Percentiles rank a stretch among this genome's conserved stretches.
These are phyloP conservation scores for Schizochytrium sp. DNA, from an alignment of 108 stramenopile genomes.

Conservation along the genomic window DNA sequence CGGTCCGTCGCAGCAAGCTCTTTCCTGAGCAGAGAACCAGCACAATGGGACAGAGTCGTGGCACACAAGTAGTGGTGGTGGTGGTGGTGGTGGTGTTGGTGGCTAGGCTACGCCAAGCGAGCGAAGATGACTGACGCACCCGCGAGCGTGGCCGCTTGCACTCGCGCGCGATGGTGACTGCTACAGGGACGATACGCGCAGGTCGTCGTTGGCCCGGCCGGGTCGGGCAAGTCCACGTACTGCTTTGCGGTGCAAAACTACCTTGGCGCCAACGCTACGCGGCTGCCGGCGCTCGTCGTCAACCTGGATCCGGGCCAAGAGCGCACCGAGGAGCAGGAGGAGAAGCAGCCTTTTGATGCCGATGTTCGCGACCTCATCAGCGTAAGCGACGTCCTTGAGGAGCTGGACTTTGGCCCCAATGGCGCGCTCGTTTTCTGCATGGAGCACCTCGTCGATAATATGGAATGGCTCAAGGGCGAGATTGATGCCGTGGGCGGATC, in stretches of 20 bases:
- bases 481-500: slow-evolving; percentile 60
- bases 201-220: slow-evolving; percentile 29
- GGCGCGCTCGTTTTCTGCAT: slow-evolving; percentile 94
- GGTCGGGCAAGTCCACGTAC: slow-evolving; percentile 43
- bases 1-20: too few relatives aligned
- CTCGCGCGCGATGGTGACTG: neutral
- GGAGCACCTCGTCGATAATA: slow-evolving; percentile 88
- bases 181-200: slow-evolving; percentile 11
- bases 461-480: slow-evolving; percentile 86
- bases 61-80: too few relatives aligned
- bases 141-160: too few relatives aligned
- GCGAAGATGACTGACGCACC: too few relatives aligned
- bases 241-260: slow-evolving; percentile 54
- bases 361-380: slow-evolving; percentile 87
- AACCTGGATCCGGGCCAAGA: slow-evolving; percentile 77
- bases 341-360: slow-evolving; percentile 34
- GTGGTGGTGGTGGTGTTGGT: too few relatives aligned
- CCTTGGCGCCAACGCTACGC: slow-evolving; percentile 7
- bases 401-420: slow-evolving; percentile 88
- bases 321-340: neutral
- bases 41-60: too few relatives aligned
- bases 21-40: too few relatives aligned
- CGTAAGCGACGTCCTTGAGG: slow-evolving; percentile 94
- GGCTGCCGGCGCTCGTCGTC: slow-evolving; percentile 52
- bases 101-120: too few relatives aligned